A percentile compares a stretch with the other conserved stretches of the same genome.
Evolutionary conservation across 2,329 filamentous ascomycete genomes (phyloP).

Genomic region (Scedosporium minutisporum): DNA sequence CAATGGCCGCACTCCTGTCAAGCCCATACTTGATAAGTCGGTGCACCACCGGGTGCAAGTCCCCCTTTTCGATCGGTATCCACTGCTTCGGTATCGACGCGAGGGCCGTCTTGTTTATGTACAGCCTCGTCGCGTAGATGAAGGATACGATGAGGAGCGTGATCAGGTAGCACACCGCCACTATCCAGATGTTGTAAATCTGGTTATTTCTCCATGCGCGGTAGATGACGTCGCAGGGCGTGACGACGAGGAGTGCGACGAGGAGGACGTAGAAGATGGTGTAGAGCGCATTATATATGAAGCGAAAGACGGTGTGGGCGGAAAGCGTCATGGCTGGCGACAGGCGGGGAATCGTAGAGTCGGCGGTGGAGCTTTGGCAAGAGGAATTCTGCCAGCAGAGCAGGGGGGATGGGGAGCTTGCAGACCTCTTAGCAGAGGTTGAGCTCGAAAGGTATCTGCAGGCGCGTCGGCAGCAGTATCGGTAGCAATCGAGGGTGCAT

Average conservation of each 20-base stretch:
- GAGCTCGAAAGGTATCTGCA: not conserved
- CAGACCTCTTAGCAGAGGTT: not conserved
- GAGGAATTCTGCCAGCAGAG: not conserved
- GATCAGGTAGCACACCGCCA: conserved; percentile 65
- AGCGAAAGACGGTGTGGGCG: conserved; percentile 54
- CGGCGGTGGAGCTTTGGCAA: not conserved
- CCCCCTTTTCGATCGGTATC: conserved; percentile 77
- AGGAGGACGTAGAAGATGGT: conserved; percentile 65
- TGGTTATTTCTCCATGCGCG: conserved; percentile 60
- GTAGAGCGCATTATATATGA: conserved; percentile 76
- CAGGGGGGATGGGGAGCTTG: not conserved
- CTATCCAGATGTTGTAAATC: conserved; percentile 73
- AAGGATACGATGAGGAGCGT: conserved; percentile 62
- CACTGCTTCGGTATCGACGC: conserved; percentile 77
- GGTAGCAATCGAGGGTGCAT: conserved; percentile 5
- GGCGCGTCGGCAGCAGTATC: not conserved
- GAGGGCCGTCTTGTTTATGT: conserved; percentile 72
- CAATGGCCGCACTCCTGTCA: conserved; percentile 67
- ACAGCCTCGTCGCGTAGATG: conserved; percentile 76
- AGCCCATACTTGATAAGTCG: conserved; percentile 66
- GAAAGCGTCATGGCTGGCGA: conserved; percentile 21
- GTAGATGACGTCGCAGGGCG: conserved; percentile 71
- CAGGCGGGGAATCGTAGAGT: conserved; percentile 11
- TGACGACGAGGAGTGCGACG: conserved; percentile 64
- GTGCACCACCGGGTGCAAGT: conserved; percentile 66